Conservation (phyloP, 768 basidiomycete genomes). For the Phylloporus sp. region DNA sequence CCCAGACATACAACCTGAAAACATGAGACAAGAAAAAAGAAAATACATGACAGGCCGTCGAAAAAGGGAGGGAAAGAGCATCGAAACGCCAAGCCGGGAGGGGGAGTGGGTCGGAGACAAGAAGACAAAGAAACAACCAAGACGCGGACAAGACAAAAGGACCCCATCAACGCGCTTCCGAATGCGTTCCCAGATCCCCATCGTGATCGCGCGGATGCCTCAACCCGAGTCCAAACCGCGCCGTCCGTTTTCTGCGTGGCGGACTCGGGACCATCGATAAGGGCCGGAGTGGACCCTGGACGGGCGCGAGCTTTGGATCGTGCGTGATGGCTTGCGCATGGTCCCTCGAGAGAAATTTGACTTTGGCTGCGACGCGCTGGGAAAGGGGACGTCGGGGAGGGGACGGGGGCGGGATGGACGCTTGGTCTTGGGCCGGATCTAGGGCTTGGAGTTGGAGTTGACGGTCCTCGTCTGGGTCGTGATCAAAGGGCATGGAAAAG, state of each 20-base stretch:
- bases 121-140: background rate
- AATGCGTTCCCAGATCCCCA: background rate
- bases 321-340: conserved; percentile 22
- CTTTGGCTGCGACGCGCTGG: conserved; percentile 11
- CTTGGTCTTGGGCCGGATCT: background rate
- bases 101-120: background rate
- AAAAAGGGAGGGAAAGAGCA: background rate
- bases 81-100: conserved; percentile 2
- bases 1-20: conserved; percentile 7
- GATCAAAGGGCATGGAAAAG: conserved; percentile 8
- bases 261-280: conserved; percentile 22
- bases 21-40: conserved; percentile 14
- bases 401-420: background rate
- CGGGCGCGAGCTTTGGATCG: conserved; percentile 32
- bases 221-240: conserved; percentile 21
- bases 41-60: conserved; percentile 3
- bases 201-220: conserved; percentile 2
- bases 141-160: background rate
- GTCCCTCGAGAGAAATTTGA: conserved; percentile 22
- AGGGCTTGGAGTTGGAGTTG: background rate
- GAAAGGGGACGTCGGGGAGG: conserved; percentile 4
- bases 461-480: background rate
- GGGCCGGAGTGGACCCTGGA: conserved; percentile 30
- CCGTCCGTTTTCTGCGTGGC: conserved; percentile 12
- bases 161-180: conserved; percentile 2